These are phyloP conservation scores for Polytrichum commune DNA, from an alignment of 225 moss, liverwort and hornwort genomes.

Conservation along the genomic window DNA sequence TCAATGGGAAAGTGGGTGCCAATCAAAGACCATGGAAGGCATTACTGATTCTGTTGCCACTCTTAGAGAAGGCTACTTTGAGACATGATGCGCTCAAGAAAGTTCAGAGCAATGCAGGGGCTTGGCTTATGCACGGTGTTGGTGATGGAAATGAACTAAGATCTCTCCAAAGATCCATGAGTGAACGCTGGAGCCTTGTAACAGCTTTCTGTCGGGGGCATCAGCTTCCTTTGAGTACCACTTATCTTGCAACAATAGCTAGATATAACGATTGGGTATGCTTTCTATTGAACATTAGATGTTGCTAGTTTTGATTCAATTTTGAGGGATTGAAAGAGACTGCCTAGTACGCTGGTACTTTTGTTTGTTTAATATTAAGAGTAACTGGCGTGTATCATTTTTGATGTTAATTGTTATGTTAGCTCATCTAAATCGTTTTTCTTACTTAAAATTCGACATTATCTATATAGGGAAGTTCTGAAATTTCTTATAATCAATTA, in stretches of 20 bases:
- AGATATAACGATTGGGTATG: conserved; percentile 76
- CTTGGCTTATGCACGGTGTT: conserved; percentile 50
- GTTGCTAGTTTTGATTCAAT: no score
- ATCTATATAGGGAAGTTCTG: no score
- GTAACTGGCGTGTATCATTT: no score
- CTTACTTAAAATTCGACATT: no score
- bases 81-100: conserved; percentile 40
- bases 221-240: conserved; percentile 57
- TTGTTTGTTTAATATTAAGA: no score
- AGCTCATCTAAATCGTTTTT: no score
- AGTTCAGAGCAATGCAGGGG: conserved; percentile 39
- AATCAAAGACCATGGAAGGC: conserved; percentile 8
- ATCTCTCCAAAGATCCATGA: conserved; percentile 52
- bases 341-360: no score
- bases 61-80: conserved; percentile 66
- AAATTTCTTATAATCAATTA: no score
- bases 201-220: conserved; percentile 76
- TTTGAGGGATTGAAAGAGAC: no score
- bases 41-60: conserved; percentile 30
- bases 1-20: conserved; percentile 13
- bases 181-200: conserved; percentile 77
- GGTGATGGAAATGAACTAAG: conserved; percentile 59
- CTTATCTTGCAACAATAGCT: conserved; percentile 59
- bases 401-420: no score
- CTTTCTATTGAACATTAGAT: neutral